Base-by-base conservation (phyloP, 83 land plant genomes). In the Diphasiastrum complanatum region DNA sequence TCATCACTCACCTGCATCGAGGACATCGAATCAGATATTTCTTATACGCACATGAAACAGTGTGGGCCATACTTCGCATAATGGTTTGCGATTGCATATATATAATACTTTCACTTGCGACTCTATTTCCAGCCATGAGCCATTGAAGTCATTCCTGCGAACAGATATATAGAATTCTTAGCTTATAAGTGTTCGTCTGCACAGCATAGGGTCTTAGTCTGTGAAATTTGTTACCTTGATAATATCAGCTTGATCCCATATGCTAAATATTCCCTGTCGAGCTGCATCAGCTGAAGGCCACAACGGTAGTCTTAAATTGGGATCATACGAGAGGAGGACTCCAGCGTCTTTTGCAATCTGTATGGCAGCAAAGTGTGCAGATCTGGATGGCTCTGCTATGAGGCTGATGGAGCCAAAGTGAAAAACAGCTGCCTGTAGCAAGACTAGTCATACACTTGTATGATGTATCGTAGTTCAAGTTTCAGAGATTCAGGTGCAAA, bases 191-290 rank as follows among this genome's bases (percentile, higher is more conserved):
- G n/a, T n/a, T n/a, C n/a, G n/a, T n/a, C n/a, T n/a, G n/a, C n/a
- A n/a, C n/a, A n/a, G n/a, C n/a, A n/a, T n/a, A n/a, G n/a, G n/a
- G n/a, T n/a, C n/a, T n/a, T n/a, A n/a, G 43, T 8, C 43, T 8
- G 8, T 8, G 8, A 38, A 38, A 8, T 8, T 53, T 25, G 19
- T 12, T 41, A 84, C 88, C 82, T 84, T 84, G 26, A 84, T 81
- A 45, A 84, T 71, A 58, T 84, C 88, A 63, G 88, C 88, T 64
- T 40, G 58, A 40, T 84, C 76, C 88, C 88, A 84, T 49, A 84
- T 84, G 58, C 88, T 81, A 32, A 84, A 45, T 33, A 84, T 84
- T 22, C 85, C 88, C 31, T 84, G 77, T 49, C 85, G 56, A 8
- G 85, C 88, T 65, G 66, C 76, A 3, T 78, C 75, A 22, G 78